Base-by-base conservation (phyloP, 75 land plant species). In the Picea sitchensis region DNA sequence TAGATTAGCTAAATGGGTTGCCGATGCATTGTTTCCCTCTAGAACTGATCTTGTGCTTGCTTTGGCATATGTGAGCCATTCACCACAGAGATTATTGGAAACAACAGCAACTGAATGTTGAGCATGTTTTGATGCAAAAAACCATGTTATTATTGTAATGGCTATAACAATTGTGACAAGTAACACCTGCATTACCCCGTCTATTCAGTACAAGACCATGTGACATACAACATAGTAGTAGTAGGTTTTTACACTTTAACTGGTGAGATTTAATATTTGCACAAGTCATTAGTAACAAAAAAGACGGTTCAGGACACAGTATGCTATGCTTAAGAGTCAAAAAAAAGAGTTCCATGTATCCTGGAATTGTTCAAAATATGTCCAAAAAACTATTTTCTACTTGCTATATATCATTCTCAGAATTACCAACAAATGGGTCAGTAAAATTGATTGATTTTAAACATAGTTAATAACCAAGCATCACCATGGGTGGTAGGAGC, bases 1-100 rank as follows among this genome's bases (percentile, higher is more conserved):
- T n/a, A 76, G 13, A 13, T 65, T 60, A 38, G 82, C 81, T 47
- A 86, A 79, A 32, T 79, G 81, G 36, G 12, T n/a, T 32, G 87
- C 36, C 0, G 87, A 80, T 18, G 83, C 72, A 54, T 65, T 82
- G 3, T 62, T 62, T 21, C 47, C 59, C 9, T 74, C 78, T 26
- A 79, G 34, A 1, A 83, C 30, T 8, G 78, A 41, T 2, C 51
- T 79, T 23, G 81, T 36, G n/a, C 47, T 65, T 65, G 78, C 81
- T 60, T 77, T 75, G 30, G 77, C 67, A 18, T 67, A 47, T 21
- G 77, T 56, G 23, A 58, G 73, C 32, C 85, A 17, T 58, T 76
- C 61, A 32, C 20, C 44, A 26, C 64, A 41, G 3, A 81, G 61
- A 21, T 57, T 47, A 5, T 80, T 2, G 30, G 80, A 73, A 30